A percentile compares a stretch with the other conserved stretches of the same genome.
Evolutionary conservation across 2,329 filamentous ascomycete species (phyloP).

Genomic region (Lojkania enalia): DNA sequence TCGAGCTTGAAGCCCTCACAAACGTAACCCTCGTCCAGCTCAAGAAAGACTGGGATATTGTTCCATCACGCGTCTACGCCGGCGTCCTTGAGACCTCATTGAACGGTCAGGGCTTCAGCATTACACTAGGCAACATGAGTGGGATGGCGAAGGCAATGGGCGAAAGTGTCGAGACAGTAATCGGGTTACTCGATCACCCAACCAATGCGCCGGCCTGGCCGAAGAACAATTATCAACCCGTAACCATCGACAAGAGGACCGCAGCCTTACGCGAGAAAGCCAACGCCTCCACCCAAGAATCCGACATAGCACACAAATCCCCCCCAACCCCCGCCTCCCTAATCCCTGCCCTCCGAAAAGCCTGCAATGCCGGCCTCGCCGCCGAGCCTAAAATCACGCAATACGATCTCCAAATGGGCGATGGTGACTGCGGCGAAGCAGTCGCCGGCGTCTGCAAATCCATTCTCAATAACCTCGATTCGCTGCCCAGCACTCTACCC

Average conservation of each 20-base stretch:
- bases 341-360: slow-evolving; percentile 46
- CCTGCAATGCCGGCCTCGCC: slow-evolving; percentile 54
- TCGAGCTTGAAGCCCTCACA: slow-evolving; percentile 54
- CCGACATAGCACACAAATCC: slow-evolving; percentile 24
- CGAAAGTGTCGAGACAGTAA: slow-evolving; percentile 46
- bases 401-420: slow-evolving; percentile 80
- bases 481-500: slow-evolving; percentile 57
- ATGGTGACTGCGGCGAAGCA: slow-evolving; percentile 81
- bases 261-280: slow-evolving; percentile 32
- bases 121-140: slow-evolving; percentile 58
- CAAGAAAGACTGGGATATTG: slow-evolving; percentile 53
- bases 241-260: slow-evolving; percentile 29
- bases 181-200: slow-evolving; percentile 54
- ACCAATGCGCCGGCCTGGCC: slow-evolving; percentile 59
- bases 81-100: slow-evolving; percentile 57
- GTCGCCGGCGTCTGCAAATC: slow-evolving; percentile 67
- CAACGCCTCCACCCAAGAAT: slow-evolving; percentile 27
- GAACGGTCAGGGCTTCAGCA: slow-evolving; percentile 60
- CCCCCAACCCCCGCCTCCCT: slow-evolving; percentile 47
- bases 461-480: slow-evolving; percentile 53
- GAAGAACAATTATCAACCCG: slow-evolving; percentile 49
- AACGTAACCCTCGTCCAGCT: slow-evolving; percentile 48
- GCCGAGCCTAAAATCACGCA: slow-evolving; percentile 68
- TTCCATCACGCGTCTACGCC: slow-evolving; percentile 52
- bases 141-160: slow-evolving; percentile 49